Base-by-base conservation (phyloP, 208 protist genomes). In the Trypanosoma brucei region DNA sequence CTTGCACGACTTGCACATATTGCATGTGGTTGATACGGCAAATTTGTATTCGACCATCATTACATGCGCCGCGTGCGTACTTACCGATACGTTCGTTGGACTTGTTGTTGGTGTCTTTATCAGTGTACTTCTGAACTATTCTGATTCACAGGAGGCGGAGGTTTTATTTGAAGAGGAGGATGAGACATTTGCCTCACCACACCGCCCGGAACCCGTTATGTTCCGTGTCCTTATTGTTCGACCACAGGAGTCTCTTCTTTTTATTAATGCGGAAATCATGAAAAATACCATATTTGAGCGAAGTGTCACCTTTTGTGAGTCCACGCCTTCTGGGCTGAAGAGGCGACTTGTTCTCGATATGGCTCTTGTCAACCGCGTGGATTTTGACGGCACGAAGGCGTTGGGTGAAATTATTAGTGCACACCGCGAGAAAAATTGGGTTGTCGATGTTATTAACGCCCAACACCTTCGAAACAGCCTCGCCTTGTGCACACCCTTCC, bases 31-130 rank as follows among this genome's bases (percentile, higher is more conserved):
- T 55, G 69, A 75, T 56, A 70, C 69, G 11, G 69, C 69, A 14
- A 75, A 75, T 59, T 48, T 75, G 8, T 75, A 75, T 49, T 75
- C 69, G 11, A 66, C 64, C 33, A 69, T 75, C 33, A 62, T 75
- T 40, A 75, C 69, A 13, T 66, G 62, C 42, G 62, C 62, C 34
- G 69, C 69, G 2, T 75, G 69, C 45, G 55, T 48, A 22, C 50
- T 75, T 9, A 75, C 69, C 1, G 69, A 75, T 13, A 75, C 69
- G 3, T 75, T 75, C 59, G 33, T 75, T 35, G 69, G 69, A 34
- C 62, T 75, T 30, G 37, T 75, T 36, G 56, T 75, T 37, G 69
- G 69, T 38, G 51, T 75, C 34, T 3, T 59, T 35, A 64, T 75
- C 39, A 75, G 69, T 48, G 69, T 75, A 3, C 38, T 64, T 11